These are phyloP conservation scores for Quercus lobata DNA, from an alignment of 331 rosid genomes.

Conservation along the genomic window DNA sequence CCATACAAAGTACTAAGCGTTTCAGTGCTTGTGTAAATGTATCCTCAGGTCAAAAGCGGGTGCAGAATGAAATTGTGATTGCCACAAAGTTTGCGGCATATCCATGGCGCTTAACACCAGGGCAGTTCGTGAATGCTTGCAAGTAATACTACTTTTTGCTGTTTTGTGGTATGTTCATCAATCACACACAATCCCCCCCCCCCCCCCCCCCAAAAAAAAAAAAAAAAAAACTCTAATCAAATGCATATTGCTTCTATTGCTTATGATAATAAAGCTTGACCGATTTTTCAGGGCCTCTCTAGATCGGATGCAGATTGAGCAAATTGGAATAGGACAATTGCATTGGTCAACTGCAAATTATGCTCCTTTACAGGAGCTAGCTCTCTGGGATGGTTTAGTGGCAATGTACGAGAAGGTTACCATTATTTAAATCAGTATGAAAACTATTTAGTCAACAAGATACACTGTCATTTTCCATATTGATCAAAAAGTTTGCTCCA, in stretches of 20 bases:
- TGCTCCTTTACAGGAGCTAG: constrained; percentile 78
- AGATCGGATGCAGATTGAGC: constrained; percentile 78
- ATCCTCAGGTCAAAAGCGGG: constrained; percentile 50
- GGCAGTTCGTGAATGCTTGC: constrained; percentile 93
- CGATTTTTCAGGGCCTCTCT: constrained; percentile 66
- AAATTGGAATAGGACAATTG: constrained; percentile 87
- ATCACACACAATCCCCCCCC: neutral
- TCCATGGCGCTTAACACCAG: constrained; percentile 94
- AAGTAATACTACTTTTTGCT: constrained; percentile 30
- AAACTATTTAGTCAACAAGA: too few species aligned
- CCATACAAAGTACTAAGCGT: neutral
- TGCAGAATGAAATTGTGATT: constrained; percentile 58
- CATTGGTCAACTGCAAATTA: constrained; percentile 98
- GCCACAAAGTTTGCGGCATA: constrained; percentile 97
- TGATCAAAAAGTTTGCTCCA: neutral
- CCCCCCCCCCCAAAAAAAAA: neutral
- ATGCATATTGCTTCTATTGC: neutral
- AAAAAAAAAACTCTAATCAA: neutral
- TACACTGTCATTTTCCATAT: neutral
- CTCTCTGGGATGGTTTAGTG: constrained; percentile 94
- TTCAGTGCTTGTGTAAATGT: constrained; percentile 7
- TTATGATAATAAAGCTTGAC: constrained; percentile 11
- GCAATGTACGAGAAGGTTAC: constrained; percentile 97
- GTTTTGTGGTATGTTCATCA: neutral
- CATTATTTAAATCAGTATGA: constrained; percentile 13